These are phyloP conservation scores for Macadamia tetraphylla DNA, from an alignment of 164 flowering plant species.

Conservation along the genomic window DNA sequence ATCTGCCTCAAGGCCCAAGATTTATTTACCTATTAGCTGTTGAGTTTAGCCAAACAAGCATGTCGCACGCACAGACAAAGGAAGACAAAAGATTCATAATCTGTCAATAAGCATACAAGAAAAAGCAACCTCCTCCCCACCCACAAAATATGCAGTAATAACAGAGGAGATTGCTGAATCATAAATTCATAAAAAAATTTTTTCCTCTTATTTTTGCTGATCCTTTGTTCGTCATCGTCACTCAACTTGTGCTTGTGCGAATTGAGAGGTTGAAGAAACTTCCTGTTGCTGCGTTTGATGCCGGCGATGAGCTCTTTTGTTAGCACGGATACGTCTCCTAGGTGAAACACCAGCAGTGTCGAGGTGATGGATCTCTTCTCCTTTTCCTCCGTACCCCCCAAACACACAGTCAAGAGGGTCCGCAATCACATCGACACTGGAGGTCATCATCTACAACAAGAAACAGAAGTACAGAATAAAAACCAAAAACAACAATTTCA, in stretches of 20 bases:
- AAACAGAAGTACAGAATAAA: neutral
- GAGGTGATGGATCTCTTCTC: conserved; percentile 32
- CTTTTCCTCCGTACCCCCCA: conserved; percentile 34
- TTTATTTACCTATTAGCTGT: too few species aligned
- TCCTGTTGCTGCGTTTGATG: conserved; percentile 23
- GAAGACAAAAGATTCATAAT: too few species aligned
- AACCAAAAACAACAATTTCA: neutral
- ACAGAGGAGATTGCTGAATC: neutral
- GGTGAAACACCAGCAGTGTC: conserved; percentile 14
- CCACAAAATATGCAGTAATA: neutral
- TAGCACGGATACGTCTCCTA: conserved; percentile 25
- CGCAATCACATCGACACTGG: conserved; percentile 17
- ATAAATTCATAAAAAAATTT: neutral
- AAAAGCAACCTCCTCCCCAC: too few species aligned
- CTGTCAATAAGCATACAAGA: too few species aligned
- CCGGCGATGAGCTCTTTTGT: conserved; percentile 40
- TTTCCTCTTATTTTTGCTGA: neutral
- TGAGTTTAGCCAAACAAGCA: too few species aligned
- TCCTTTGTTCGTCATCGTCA: neutral
- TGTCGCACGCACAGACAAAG: too few species aligned
- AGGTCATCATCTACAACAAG: conserved; percentile 29
- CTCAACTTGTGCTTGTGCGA: neutral
- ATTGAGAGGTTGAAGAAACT: conserved; percentile 4
- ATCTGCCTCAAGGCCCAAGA: too few species aligned
- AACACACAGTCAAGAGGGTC: conserved; percentile 54